A percentile compares a stretch with the other conserved stretches of the same genome.
Conservation (phyloP, 495 filamentous ascomycete genomes). For the Trichoderma gamsii region DNA sequence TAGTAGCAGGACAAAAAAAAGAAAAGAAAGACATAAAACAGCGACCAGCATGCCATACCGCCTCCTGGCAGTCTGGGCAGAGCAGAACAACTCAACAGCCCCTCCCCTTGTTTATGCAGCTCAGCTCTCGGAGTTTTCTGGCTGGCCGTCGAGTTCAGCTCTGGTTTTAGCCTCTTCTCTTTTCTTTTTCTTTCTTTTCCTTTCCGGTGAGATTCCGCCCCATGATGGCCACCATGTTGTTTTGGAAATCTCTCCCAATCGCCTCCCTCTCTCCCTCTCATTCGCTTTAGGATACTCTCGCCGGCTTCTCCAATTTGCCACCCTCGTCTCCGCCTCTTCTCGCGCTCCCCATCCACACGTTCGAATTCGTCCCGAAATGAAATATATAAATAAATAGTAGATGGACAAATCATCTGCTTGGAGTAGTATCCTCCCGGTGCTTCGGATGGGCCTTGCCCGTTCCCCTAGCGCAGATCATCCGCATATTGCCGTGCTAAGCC, state of each 20-base stretch:
- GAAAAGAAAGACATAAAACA: constrained; percentile 4
- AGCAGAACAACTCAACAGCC: too few relatives aligned
- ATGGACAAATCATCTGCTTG: neutral
- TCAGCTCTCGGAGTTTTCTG: neutral
- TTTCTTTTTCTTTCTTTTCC: neutral
- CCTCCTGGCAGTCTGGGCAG: neutral
- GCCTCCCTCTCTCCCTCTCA: too few relatives aligned
- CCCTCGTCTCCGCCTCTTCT: too few relatives aligned
- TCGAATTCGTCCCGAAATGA: too few relatives aligned
- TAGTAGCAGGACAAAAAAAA: neutral
- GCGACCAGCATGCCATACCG: neutral
- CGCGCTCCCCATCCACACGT: too few relatives aligned
- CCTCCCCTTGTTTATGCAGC: too few relatives aligned
- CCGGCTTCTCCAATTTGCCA: too few relatives aligned
- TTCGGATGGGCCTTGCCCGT: neutral
- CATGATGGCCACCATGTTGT: too few relatives aligned
- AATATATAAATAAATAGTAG: neutral
- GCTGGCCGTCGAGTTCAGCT: neutral
- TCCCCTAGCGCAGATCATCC: constrained; percentile 1
- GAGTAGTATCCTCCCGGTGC: neutral
- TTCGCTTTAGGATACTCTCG: too few relatives aligned
- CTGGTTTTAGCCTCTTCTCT: neutral
- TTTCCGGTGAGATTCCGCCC: too few relatives aligned
- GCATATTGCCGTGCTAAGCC: neutral
- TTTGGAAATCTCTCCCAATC: too few relatives aligned